Base-by-base conservation (phyloP, 1,139 yeast genomes). In the Protomyces inundatus region DNA sequence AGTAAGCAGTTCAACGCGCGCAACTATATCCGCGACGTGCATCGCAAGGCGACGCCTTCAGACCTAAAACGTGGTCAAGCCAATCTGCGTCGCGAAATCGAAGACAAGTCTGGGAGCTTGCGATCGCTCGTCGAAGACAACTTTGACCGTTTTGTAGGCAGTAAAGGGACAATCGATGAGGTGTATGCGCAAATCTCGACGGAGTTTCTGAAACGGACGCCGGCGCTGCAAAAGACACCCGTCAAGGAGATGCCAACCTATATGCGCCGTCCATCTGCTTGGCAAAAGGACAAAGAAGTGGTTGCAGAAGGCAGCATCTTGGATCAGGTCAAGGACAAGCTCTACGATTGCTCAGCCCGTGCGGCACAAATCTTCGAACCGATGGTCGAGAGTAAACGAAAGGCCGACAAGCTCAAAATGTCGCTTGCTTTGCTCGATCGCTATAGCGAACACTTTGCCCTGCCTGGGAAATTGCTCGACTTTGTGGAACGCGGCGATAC, bases 301-400 rank as follows among this genome's bases (percentile, higher is more conserved):
- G 54, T 76, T 77, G 36, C 80, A 77, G 32, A 68, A 73, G 74
- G 71, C 14, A 76, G 74, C 73, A 77, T 78, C 3, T 68, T 76
- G 40, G 70, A 65, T 6, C 65, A 54, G 6, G 68, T 77, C 46
- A 69, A 75, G 68, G 60, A 70, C 53, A 65, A 67, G 14, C 36
- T 50, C 32, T 62, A 56, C 55, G 70, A 76, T 7, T 75, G 78
- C 37, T 73, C 72, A 50, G 69, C 74, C 35, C 73, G 74, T n/a
- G 86, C 91, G 0, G 80, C 89, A 0, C 77, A 85, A 67, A 78
- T 87, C 73, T 81, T 90, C 68, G 84, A 90, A 67, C 98, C 98
- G 0, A 83, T 91, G 5, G 75, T 86, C 64, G 87, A 86, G 60
- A 83, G 84, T 64, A 81, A 84, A 66, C 76, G 79, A 7, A 84